Conservation (phyloP, 2,329 filamentous ascomycete species). For the Aspergillus sp. region DNA sequence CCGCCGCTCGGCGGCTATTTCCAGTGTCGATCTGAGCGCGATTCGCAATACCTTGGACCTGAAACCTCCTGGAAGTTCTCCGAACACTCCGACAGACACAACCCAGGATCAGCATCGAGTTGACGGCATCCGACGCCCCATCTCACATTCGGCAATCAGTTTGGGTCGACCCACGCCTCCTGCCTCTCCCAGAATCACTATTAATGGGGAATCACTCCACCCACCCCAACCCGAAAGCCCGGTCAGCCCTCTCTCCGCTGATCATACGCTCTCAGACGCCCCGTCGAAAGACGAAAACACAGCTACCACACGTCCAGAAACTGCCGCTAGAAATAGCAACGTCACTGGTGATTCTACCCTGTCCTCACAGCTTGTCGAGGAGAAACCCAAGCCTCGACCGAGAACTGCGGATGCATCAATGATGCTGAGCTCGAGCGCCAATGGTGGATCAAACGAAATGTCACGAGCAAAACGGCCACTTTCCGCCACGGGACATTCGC, state of each 20-base stretch:
- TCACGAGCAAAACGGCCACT: slow-evolving; percentile 37
- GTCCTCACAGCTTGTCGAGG: slow-evolving; percentile 29
- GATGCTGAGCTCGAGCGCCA: slow-evolving; percentile 25
- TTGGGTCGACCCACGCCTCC: slow-evolving; percentile 31
- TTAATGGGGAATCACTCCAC: slow-evolving; percentile 10
- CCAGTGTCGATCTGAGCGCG: slow-evolving; percentile 71
- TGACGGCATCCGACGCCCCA: slow-evolving; percentile 29
- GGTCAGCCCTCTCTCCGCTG: slow-evolving; percentile 52
- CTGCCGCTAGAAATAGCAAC: slow-evolving; percentile 69
- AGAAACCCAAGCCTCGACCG: slow-evolving; percentile 34
- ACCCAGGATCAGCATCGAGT: slow-evolving; percentile 23
- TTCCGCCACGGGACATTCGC: slow-evolving; percentile 37
- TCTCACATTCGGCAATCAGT: slow-evolving; percentile 33
- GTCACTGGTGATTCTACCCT: slow-evolving; percentile 40
- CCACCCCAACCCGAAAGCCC: slow-evolving; percentile 10
- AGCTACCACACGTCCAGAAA: slow-evolving; percentile 55
- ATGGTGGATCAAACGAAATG: slow-evolving; percentile 13
- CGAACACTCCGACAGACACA: slow-evolving; percentile 46
- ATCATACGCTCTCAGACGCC: slow-evolving; percentile 75
- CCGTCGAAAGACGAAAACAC: slow-evolving; percentile 74
- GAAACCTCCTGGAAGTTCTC: slow-evolving; percentile 57
- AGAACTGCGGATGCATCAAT: slow-evolving; percentile 44
- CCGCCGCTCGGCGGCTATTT: slow-evolving; percentile 76
- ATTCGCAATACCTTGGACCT: slow-evolving; percentile 46
- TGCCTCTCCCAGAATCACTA: slow-evolving; percentile 28